Evolutionary conservation across 2,329 filamentous ascomycete species (phyloP), one percentile per base, ranked within the genome.

Genomic region (Bretziella fagacearum): DNA sequence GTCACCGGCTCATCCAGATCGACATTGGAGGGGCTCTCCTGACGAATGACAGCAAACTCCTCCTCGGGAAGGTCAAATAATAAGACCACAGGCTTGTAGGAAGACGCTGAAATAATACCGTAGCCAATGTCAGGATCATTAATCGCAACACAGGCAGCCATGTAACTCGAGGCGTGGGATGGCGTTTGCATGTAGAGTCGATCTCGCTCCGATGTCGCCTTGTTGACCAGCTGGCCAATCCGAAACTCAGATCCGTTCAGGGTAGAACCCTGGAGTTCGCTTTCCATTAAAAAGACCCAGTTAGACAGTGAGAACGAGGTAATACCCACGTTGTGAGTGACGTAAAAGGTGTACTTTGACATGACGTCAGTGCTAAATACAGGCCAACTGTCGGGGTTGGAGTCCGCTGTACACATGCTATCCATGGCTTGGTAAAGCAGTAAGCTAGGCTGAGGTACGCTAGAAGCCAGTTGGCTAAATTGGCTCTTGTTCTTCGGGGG

Each of bases 241-340:
- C 76, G 66, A 56, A 79, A 77, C 50, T 79, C 73, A 1, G 70
- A 69, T 3, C 76, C 75, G 2, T 70, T 68, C 6, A 43, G 40
- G 50, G 73, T 68, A 1, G 70, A 69, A 8, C 65, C 69, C 46
- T 66, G 64, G 13, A 80, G 62, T 60, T 80, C 76, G 42, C 69
- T 67, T 57, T 79, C 76, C 0, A 80, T 64, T 2, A 74, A 68
- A 58, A 76, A 79, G 3, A 79, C 69, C 76, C 76, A 80, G 1
- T 74, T 67, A 1, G 70, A 62, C 27, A 80, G 63, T 2, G 74
- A 79, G 10, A 80, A 60, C 49, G 68, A 72, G 1, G 70, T 76
- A 53, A 80, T 71, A 49, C 71, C 73, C 4, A 68, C 70, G 32
- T 74, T 67, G 52, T 78, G 70, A 0, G 75, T 79, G 46, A 80